Percentiles rank a stretch among this genome's conserved stretches.
These are phyloP conservation scores for Podila horticola DNA, from an alignment of 192 early-diverging fungal species.

Conservation along the genomic window DNA sequence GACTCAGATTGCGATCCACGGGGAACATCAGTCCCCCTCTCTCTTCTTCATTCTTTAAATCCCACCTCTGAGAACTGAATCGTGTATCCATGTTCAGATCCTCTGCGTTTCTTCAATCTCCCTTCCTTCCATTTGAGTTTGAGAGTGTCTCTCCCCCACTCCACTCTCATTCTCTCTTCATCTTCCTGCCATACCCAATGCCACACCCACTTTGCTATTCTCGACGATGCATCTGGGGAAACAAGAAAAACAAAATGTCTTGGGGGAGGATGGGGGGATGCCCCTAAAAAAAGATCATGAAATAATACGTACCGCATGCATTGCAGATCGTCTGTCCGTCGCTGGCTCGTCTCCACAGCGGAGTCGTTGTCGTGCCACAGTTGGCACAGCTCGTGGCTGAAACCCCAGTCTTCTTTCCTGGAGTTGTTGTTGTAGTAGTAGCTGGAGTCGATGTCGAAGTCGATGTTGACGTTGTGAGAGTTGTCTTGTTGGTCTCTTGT, in stretches of 20 bases:
- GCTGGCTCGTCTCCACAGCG: slow-evolving; percentile 90
- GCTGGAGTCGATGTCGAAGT: background rate
- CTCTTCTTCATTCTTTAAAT: background rate
- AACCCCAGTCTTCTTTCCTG: slow-evolving; percentile 46
- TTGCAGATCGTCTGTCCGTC: slow-evolving; percentile 95
- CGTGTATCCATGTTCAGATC: too few relatives aligned
- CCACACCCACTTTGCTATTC: background rate
- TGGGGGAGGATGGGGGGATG: background rate
- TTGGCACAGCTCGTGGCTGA: slow-evolving; percentile 78
- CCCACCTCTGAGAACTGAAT: too few relatives aligned
- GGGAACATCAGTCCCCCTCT: background rate
- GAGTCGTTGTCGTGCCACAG: slow-evolving; percentile 90
- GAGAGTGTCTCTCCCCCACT: background rate
- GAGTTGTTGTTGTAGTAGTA: background rate
- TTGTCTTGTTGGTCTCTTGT: background rate
- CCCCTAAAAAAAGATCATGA: background rate
- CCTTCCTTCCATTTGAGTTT: background rate
- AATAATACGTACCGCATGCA: slow-evolving; percentile 86
- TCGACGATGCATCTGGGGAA: background rate
- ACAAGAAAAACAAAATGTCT: background rate
- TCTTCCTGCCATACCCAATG: background rate
- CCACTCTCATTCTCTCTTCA: background rate
- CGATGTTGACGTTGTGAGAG: background rate
- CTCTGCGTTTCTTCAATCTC: too few relatives aligned
- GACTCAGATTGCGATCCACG: background rate